These are phyloP conservation scores for Trichoderma guizhouense DNA, from an alignment of 2,329 filamentous ascomycete genomes.

Conservation along the genomic window DNA sequence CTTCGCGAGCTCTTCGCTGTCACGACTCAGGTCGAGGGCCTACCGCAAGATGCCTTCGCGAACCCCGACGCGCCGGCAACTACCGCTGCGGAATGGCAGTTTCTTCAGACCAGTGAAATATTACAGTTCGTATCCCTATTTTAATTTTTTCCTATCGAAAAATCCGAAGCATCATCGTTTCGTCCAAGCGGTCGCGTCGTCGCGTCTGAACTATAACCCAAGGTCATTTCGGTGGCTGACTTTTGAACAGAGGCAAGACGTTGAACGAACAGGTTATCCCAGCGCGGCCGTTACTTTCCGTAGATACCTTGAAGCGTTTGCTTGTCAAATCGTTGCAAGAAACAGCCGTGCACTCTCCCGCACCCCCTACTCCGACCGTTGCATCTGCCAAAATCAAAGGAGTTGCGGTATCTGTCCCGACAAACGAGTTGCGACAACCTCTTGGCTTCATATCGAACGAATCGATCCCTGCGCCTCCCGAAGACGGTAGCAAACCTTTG, in stretches of 20 bases:
- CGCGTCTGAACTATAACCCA: slow-evolving; percentile 4
- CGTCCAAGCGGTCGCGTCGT: background rate
- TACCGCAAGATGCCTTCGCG: slow-evolving; percentile 57
- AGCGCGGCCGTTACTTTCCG: slow-evolving; percentile 42
- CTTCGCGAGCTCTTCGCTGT: slow-evolving; percentile 80
- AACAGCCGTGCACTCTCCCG: slow-evolving; percentile 19
- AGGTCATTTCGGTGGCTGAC: slow-evolving; percentile 23
- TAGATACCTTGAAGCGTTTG: slow-evolving; percentile 42
- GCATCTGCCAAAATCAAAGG: slow-evolving; percentile 20
- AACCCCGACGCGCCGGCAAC: slow-evolving; percentile 54
- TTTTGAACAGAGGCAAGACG: slow-evolving; percentile 34
- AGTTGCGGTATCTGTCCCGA: slow-evolving; percentile 5
- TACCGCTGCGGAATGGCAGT: slow-evolving; percentile 52
- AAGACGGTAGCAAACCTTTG: background rate
- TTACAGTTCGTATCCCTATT: slow-evolving; percentile 50
- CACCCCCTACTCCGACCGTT: slow-evolving; percentile 7
- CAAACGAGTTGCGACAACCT: slow-evolving; percentile 20
- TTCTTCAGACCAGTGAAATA: slow-evolving; percentile 56
- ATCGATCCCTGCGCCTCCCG: background rate
- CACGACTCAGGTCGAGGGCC: slow-evolving; percentile 65
- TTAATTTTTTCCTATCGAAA: slow-evolving; percentile 14
- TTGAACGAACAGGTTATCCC: slow-evolving; percentile 55
- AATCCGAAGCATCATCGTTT: background rate
- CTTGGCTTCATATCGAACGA: background rate
- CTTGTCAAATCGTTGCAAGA: slow-evolving; percentile 31